phyloP scores from a whole-genome alignment of 2,329 filamentous ascomycete genomes.

The Calonectria naviculata region DNA sequence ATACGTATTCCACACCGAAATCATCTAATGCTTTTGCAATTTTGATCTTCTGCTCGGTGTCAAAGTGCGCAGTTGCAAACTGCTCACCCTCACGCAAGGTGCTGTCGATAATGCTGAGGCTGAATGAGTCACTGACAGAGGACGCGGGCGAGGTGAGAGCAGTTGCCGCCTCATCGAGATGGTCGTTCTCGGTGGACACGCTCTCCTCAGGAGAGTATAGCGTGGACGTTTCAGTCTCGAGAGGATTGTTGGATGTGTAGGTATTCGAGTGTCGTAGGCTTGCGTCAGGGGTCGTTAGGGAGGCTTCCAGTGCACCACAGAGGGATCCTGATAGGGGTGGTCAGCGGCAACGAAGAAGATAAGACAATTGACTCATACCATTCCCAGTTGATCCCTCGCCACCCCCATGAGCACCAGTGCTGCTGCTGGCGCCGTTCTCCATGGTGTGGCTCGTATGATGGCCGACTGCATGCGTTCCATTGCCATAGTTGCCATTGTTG shows the following conservation, averaged over 20 bases:
- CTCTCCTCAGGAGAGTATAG: background rate
- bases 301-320: conserved; percentile 25
- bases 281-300: conserved; percentile 23
- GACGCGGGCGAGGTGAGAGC: no score
- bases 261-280: background rate
- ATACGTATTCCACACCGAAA: conserved; percentile 63
- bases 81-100: conserved; percentile 42
- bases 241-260: background rate
- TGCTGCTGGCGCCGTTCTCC: conserved; percentile 32
- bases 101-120: conserved; percentile 37
- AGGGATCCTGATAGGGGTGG: background rate
- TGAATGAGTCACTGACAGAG: background rate
- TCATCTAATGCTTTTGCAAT: conserved; percentile 47
- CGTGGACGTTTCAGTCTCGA: background rate
- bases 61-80: conserved; percentile 80
- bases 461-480: conserved; percentile 29
- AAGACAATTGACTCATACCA: background rate
- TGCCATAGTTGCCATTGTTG: conserved; percentile 35
- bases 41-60: conserved; percentile 59
- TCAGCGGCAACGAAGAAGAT: background rate
- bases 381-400: background rate
- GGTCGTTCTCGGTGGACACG: background rate
- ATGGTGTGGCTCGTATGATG: conserved; percentile 35
- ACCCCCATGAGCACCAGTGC: conserved; percentile 22
- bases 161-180: no score